A percentile compares a stretch with the other conserved stretches of the same genome.
Evolutionary conservation across 306 rosid species (phyloP).

Genomic region (Arachis stenosperma): DNA sequence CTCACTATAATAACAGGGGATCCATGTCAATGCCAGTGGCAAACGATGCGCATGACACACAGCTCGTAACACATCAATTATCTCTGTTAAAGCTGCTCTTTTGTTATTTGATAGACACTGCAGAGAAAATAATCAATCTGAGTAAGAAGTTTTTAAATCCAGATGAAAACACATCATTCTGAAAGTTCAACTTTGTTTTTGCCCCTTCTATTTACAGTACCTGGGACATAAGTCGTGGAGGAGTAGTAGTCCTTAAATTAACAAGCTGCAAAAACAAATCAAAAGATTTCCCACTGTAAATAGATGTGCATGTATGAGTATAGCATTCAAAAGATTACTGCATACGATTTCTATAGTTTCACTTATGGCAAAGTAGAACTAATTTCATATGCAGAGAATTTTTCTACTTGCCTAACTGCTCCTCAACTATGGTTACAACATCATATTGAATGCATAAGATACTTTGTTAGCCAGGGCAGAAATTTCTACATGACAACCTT

Average conservation of each 20-base stretch:
- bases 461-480: conserved; percentile 3
- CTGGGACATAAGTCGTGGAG: conserved; percentile 72
- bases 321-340: conserved; percentile 4
- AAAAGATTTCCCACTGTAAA: conserved; percentile 22
- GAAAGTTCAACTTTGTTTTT: conserved; percentile 20
- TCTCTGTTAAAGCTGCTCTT: conserved; percentile 80
- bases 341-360: not conserved
- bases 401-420: conserved; percentile 12
- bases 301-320: not conserved
- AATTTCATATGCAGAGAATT: conserved; percentile 22
- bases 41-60: conserved; percentile 91
- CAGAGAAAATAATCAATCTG: conserved; percentile 36
- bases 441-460: not conserved
- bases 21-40: conserved; percentile 95
- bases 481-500: conserved; percentile 20
- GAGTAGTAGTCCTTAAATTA: conserved; percentile 59
- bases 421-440: conserved; percentile 3
- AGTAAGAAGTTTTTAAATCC: conserved; percentile 37
- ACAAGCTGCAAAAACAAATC: conserved; percentile 61
- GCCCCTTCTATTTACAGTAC: conserved; percentile 41
- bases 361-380: not conserved
- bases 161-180: conserved; percentile 12
- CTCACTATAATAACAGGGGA: conserved; percentile 69
- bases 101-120: conserved; percentile 75
- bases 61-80: conserved; percentile 76